Conservation (phyloP, 2,329 filamentous ascomycete species). For the Escovopsis sp. region DNA sequence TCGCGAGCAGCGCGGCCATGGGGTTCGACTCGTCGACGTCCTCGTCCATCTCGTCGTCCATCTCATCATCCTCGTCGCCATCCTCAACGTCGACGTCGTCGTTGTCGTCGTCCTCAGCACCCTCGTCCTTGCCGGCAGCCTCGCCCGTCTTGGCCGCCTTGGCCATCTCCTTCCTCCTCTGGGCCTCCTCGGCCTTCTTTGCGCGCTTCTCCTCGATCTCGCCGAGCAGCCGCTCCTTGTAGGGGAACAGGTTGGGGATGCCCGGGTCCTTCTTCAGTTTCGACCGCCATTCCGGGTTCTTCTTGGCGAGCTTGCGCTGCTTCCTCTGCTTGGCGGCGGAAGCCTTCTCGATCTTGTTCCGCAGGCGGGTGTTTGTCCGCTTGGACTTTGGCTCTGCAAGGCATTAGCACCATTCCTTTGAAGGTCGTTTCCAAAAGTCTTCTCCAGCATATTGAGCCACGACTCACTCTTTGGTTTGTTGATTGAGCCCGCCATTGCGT, state of each 20-base stretch:
- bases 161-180: constrained; percentile 55
- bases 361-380: constrained; percentile 73
- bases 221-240: constrained; percentile 87
- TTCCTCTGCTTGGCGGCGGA: constrained; percentile 85
- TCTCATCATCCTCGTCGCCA: constrained; percentile 30
- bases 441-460: neutral
- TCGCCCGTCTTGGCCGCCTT: constrained; percentile 48
- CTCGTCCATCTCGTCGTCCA: constrained; percentile 35
- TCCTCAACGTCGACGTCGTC: constrained; percentile 28
- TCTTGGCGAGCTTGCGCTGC: constrained; percentile 74
- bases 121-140: constrained; percentile 24
- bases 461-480: constrained; percentile 39
- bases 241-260: constrained; percentile 93
- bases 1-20: constrained; percentile 82
- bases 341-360: constrained; percentile 92
- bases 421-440: neutral
- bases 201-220: constrained; percentile 85
- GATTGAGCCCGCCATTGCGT: constrained; percentile 37
- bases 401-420: neutral
- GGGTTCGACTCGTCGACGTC: constrained; percentile 63
- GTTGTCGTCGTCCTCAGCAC: constrained; percentile 26
- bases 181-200: constrained; percentile 65
- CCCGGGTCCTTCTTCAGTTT: constrained; percentile 95
- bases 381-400: constrained; percentile 80
- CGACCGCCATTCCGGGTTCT: constrained; percentile 94